These are phyloP conservation scores for Gelatoporia subvermispora DNA, from an alignment of 768 basidiomycete genomes.

Conservation along the genomic window DNA sequence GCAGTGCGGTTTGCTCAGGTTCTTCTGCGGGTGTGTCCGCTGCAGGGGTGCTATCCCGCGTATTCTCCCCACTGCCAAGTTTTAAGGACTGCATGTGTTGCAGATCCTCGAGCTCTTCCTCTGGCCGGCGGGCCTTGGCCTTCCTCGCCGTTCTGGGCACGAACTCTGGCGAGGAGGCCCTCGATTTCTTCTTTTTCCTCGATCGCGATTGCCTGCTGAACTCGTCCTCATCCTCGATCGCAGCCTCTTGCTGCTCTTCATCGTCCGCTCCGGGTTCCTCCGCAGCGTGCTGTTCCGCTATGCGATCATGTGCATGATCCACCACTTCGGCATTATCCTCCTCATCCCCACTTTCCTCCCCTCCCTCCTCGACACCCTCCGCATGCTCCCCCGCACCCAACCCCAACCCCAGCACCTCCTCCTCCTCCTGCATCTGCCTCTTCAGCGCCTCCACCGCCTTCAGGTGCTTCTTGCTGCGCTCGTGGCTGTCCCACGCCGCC, in stretches of 20 bases:
- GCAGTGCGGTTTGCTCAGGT: conserved; percentile 9
- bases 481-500: conserved; percentile 94
- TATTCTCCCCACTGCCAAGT: not conserved
- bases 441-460: conserved; percentile 79
- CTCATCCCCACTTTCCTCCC: conserved; percentile 20
- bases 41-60: not conserved
- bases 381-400: conserved; percentile 19
- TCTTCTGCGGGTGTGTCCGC: not conserved
- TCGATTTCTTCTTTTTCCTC: conserved; percentile 20
- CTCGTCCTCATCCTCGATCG: conserved; percentile 6
- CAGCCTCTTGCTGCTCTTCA: conserved; percentile 8
- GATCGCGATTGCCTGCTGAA: conserved; percentile 9
- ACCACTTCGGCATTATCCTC: conserved; percentile 17
- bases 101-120: too few relatives aligned
- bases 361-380: conserved; percentile 18
- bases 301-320: not conserved
- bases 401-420: conserved; percentile 55
- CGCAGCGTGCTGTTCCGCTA: conserved; percentile 4
- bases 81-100: too few relatives aligned
- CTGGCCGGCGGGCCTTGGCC: not conserved
- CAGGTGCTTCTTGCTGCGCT: conserved; percentile 90
- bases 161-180: conserved; percentile 6
- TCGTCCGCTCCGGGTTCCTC: conserved; percentile 5
- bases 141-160: conserved; percentile 9
- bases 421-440: conserved; percentile 72